Percentiles rank a stretch among this genome's conserved stretches.
These are phyloP conservation scores for Phytophthora fragariaefolia DNA, from an alignment of 352 stramenopile species.

Conservation along the genomic window DNA sequence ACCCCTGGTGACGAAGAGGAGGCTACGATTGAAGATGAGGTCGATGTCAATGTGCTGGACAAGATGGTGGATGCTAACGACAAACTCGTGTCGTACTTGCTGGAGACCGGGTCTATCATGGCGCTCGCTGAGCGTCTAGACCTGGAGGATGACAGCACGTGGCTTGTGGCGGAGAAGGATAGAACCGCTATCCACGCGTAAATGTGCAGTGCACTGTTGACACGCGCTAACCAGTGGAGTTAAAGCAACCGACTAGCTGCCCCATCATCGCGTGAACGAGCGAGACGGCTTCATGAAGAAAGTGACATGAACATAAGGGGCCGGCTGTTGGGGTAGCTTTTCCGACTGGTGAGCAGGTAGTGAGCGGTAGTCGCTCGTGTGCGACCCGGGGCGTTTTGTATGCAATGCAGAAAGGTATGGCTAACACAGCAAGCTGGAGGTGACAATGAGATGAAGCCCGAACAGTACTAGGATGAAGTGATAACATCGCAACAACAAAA, in stretches of 20 bases:
- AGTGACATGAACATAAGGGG: slow-evolving; percentile 32
- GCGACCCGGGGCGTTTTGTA: slow-evolving; percentile 30
- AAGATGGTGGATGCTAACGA: slow-evolving; percentile 88
- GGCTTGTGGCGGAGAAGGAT: slow-evolving; percentile 87
- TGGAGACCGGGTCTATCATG: slow-evolving; percentile 89
- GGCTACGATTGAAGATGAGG: slow-evolving; percentile 45
- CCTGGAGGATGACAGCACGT: slow-evolving; percentile 85
- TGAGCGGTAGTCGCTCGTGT: slow-evolving; percentile 13
- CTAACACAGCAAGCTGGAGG: slow-evolving; percentile 23
- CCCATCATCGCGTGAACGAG: slow-evolving; percentile 15
- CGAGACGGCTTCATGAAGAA: slow-evolving; percentile 17
- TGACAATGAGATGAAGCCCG: slow-evolving; percentile 17
- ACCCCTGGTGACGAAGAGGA: slow-evolving; percentile 43
- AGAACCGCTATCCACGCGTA: slow-evolving; percentile 83
- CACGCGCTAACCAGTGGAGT: slow-evolving; percentile 4
- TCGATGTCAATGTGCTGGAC: slow-evolving; percentile 71
- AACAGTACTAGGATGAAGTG: slow-evolving; percentile 24
- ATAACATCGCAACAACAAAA: slow-evolving; percentile 24
- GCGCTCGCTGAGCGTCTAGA: slow-evolving; percentile 82
- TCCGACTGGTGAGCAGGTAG: slow-evolving; percentile 14
- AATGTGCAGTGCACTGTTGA: slow-evolving; percentile 23
- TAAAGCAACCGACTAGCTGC: slow-evolving; percentile 21
- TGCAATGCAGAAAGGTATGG: slow-evolving; percentile 34
- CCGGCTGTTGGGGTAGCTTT: neutral
- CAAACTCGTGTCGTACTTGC: slow-evolving; percentile 84